Base-by-base conservation (phyloP, 768 basidiomycete genomes). In the Dacryopinax spathularia region DNA sequence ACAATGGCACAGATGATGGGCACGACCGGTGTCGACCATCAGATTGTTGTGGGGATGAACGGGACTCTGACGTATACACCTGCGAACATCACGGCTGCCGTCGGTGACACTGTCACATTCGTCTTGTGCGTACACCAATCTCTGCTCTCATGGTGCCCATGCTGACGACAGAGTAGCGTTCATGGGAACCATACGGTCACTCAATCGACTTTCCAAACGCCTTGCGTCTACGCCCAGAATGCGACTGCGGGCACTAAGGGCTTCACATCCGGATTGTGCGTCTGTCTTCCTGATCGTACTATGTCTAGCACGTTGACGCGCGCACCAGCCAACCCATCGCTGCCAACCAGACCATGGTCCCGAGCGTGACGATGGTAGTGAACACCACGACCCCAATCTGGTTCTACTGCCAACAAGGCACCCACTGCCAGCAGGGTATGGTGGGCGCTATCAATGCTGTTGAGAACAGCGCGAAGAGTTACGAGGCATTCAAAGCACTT, bases 191-290 rank as follows among this genome's bases (percentile, higher is more conserved):
- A 66, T 72, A 84, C 69, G 22, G 82, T 76, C 36, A 84, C 77
- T 0, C 80, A 84, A 72, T 82, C 84, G 10, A 77, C 77, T 1
- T 86, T 85, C 69, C 76, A 73, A 13, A 65, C 48, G 35, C 85
- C 84, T 5, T 86, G 84, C 68, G 72, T 79, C 60, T 77, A 78
- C n/a, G 76, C 76, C 1, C 79, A 82, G 68, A 69, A 75, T 13
- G 76, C 79, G 34, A 75, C 83, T 70, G 33, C 63, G 59, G 76
- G 80, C 33, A 73, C 82, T 67, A 84, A 85, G 68, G 82, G 83
- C 9, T 85, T 86, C 72, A 72, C 83, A 73, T 82, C 82, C 10
- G 74, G 73, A 65, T 77, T 80, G 71, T 80, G 82, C 61, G 66
- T 78, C 67, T n/a, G 12, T 10, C 12, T 56, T 27, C 25, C 13